Conservation (phyloP, 2,329 filamentous ascomycete species). For the Aspergillus ruber region DNA sequence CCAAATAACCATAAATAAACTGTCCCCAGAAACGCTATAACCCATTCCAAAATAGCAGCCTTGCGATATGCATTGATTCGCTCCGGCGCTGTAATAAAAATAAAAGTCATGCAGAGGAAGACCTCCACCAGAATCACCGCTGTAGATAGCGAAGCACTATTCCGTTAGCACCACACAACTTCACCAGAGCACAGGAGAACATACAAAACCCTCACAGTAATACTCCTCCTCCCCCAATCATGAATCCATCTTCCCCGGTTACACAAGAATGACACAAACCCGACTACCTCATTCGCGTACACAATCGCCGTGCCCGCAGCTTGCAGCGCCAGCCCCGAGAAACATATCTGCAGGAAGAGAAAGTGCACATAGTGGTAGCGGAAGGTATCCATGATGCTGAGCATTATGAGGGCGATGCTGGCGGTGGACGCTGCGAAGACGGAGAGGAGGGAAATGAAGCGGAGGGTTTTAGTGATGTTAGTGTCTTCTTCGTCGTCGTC, state of each 20-base stretch:
- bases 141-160: slow-evolving; percentile 16
- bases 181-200: background rate
- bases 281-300: slow-evolving; percentile 15
- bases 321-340: slow-evolving; percentile 14
- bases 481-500: slow-evolving; percentile 9
- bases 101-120: slow-evolving; percentile 11
- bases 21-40: slow-evolving; percentile 16
- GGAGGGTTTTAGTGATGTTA: slow-evolving; percentile 10
- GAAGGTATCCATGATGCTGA: slow-evolving; percentile 17
- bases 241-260: slow-evolving; percentile 10
- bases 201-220: slow-evolving; percentile 13
- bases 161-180: background rate
- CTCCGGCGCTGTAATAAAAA: slow-evolving; percentile 12
- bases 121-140: slow-evolving; percentile 12
- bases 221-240: slow-evolving; percentile 9
- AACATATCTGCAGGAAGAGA: slow-evolving; percentile 14
- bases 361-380: slow-evolving; percentile 13
- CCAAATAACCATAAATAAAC: slow-evolving; percentile 16
- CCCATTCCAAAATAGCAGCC: slow-evolving; percentile 16
- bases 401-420: slow-evolving; percentile 10
- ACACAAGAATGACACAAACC: slow-evolving; percentile 10
- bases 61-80: slow-evolving; percentile 5
- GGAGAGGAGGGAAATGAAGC: slow-evolving; percentile 13
- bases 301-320: slow-evolving; percentile 15
- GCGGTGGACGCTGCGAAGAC: slow-evolving; percentile 13